These are phyloP conservation scores for Tephrocybe sp. DNA, from an alignment of 768 basidiomycete species.

Conservation along the genomic window DNA sequence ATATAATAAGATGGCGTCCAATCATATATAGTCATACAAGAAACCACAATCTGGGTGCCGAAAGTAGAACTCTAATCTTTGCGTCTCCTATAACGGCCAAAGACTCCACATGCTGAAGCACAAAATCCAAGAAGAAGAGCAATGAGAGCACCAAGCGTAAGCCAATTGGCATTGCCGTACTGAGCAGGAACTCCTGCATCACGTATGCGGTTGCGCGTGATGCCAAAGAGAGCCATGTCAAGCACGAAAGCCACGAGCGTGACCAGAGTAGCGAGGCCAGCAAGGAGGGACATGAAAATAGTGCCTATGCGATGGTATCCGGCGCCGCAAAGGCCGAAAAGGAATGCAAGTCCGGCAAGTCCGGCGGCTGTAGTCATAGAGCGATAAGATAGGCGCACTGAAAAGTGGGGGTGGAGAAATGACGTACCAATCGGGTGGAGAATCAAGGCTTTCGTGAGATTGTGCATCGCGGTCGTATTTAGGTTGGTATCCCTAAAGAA, in stretches of 20 bases:
- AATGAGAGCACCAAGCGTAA: constrained; percentile 71
- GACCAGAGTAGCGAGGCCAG: constrained; percentile 62
- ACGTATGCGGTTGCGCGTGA: constrained; percentile 58
- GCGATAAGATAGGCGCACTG: constrained; percentile 2
- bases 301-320: constrained; percentile 69
- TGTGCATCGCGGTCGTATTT: constrained; percentile 54
- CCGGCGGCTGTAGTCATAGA: constrained; percentile 46
- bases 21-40: not conserved
- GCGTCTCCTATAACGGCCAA: constrained; percentile 57
- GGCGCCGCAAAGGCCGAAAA: constrained; percentile 68
- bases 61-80: constrained; percentile 20
- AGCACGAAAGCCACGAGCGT: constrained; percentile 71
- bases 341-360: constrained; percentile 57
- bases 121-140: constrained; percentile 68
- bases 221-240: constrained; percentile 79
- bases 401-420: constrained; percentile 2
- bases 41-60: not conserved
- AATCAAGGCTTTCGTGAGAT: constrained; percentile 71
- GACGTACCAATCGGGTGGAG: constrained; percentile 74
- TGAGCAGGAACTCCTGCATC: constrained; percentile 44
- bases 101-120: constrained; percentile 60
- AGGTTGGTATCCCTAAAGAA: constrained; percentile 26
- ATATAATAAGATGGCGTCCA: constrained; percentile 2
- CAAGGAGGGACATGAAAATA: constrained; percentile 69
- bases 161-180: constrained; percentile 82